Conservation (phyloP, 352 stramenopile species). For the Phytophthora capsici region DNA sequence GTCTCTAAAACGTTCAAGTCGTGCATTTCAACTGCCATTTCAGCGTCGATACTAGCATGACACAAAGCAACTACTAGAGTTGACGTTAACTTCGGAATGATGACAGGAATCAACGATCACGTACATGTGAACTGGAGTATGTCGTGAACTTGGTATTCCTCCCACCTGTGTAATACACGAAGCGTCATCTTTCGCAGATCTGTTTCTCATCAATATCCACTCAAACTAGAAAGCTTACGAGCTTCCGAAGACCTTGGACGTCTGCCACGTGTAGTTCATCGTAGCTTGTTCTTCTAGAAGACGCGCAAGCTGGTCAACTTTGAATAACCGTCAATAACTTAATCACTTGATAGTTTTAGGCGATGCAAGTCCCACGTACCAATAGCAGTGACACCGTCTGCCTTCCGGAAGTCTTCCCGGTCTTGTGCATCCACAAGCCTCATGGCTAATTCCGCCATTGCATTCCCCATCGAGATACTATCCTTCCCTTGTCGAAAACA, state of each 20-base stretch:
- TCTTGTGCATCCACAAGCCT: conserved; percentile 57
- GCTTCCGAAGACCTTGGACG: conserved; percentile 43
- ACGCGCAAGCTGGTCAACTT: conserved; percentile 66
- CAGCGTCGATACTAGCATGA: conserved; percentile 62
- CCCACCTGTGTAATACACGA: conserved; percentile 39
- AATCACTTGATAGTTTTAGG: background rate
- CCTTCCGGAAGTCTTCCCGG: conserved; percentile 57
- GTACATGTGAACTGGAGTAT: conserved; percentile 61
- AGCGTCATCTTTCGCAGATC: conserved; percentile 1
- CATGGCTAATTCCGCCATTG: conserved; percentile 66
- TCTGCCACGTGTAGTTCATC: conserved; percentile 43
- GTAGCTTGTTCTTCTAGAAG: conserved; percentile 67
- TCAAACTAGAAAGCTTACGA: conserved; percentile 31
- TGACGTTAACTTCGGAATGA: background rate
- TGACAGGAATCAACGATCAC: background rate
- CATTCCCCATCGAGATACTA: conserved; percentile 42
- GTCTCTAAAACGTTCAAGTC: conserved; percentile 36
- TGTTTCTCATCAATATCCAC: conserved; percentile 22
- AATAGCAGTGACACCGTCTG: conserved; percentile 62
- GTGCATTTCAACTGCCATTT: conserved; percentile 52
- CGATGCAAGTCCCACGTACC: conserved; percentile 27
- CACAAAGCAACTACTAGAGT: conserved; percentile 57
- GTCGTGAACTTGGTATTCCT: conserved; percentile 56
- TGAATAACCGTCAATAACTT: too few relatives aligned
- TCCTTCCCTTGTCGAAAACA: conserved; percentile 42